Percentiles rank a stretch among this genome's conserved stretches.
These are phyloP conservation scores for Monosporozyma solicola DNA, from an alignment of 805 yeast genomes.

Conservation along the genomic window DNA sequence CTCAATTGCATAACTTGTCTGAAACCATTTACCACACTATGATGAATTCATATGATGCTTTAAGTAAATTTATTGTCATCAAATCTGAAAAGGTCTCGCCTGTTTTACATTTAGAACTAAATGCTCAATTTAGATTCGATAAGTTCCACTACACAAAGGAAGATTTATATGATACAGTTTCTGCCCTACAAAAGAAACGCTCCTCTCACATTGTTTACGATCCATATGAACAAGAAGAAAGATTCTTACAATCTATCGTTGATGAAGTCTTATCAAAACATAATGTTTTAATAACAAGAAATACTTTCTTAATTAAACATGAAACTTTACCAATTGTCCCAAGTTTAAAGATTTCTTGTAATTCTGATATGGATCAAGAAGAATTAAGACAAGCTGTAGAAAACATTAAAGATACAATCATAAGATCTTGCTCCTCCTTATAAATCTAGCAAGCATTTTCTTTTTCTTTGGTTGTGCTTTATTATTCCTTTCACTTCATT, in stretches of 20 bases:
- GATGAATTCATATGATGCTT: slow-evolving; percentile 25
- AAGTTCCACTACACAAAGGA: slow-evolving; percentile 23
- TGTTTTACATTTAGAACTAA: slow-evolving; percentile 55
- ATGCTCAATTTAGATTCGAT: slow-evolving; percentile 31
- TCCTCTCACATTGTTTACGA: slow-evolving; percentile 28
- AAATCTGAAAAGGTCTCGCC: slow-evolving; percentile 57
- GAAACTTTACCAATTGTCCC: slow-evolving; percentile 66
- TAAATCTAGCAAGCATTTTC: not conserved
- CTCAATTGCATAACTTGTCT: slow-evolving; percentile 34
- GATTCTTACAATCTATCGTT: slow-evolving; percentile 57
- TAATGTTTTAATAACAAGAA: slow-evolving; percentile 54
- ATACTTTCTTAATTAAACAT: slow-evolving; percentile 55
- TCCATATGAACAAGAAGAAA: slow-evolving; percentile 40
- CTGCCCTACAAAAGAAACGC: slow-evolving; percentile 26
- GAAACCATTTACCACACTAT: slow-evolving; percentile 35
- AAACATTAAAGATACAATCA: slow-evolving; percentile 29
- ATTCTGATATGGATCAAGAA: slow-evolving; percentile 36
- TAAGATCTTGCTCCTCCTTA: not conserved
- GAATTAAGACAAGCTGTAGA: slow-evolving; percentile 39
- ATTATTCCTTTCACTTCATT: not conserved
- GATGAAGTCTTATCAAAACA: slow-evolving; percentile 44
- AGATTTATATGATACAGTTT: slow-evolving; percentile 19
- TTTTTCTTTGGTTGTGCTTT: not conserved
- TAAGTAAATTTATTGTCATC: slow-evolving; percentile 38
- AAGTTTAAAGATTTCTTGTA: slow-evolving; percentile 44